Percentiles rank a stretch among this genome's conserved stretches.
These are phyloP conservation scores for Ustilaginoidea virens DNA, from an alignment of 2,329 filamentous ascomycete genomes.

Conservation along the genomic window DNA sequence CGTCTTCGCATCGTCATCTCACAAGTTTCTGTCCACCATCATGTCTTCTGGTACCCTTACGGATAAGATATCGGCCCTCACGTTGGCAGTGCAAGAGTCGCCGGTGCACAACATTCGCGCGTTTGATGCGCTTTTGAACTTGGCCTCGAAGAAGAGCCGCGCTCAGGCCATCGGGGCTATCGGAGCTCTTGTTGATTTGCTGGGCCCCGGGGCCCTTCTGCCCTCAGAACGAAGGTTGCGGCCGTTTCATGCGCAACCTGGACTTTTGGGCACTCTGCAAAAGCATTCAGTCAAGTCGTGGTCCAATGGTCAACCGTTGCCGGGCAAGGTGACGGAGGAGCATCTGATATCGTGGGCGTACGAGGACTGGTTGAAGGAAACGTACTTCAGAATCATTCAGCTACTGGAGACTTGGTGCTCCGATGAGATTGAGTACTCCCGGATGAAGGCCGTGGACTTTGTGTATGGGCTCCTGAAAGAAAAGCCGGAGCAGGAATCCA, in stretches of 20 bases:
- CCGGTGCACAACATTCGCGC: slow-evolving; percentile 85
- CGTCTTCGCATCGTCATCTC: slow-evolving; percentile 66
- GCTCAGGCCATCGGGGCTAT: slow-evolving; percentile 87
- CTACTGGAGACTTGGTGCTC: slow-evolving; percentile 84
- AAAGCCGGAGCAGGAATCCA: slow-evolving; percentile 94
- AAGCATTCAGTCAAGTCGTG: slow-evolving; percentile 42
- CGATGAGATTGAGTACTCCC: slow-evolving; percentile 89
- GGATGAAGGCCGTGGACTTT: slow-evolving; percentile 76
- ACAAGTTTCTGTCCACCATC: slow-evolving; percentile 93
- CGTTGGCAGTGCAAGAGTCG: slow-evolving; percentile 87
- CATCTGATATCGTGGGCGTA: slow-evolving; percentile 83
- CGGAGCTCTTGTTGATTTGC: slow-evolving; percentile 82
- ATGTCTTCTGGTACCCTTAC: slow-evolving; percentile 93
- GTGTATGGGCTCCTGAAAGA: slow-evolving; percentile 84
- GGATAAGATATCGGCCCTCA: slow-evolving; percentile 92
- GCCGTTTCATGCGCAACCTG: slow-evolving; percentile 66
- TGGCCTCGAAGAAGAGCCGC: slow-evolving; percentile 89
- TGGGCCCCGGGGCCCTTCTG: slow-evolving; percentile 75
- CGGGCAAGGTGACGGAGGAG: slow-evolving; percentile 54
- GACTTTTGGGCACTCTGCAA: slow-evolving; percentile 55
- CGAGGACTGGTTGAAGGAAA: slow-evolving; percentile 88
- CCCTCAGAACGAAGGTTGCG: slow-evolving; percentile 70
- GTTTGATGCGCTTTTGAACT: slow-evolving; percentile 64
- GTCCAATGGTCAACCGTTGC: slow-evolving; percentile 54
- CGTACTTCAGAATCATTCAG: slow-evolving; percentile 87